Evolutionary conservation across 2,329 filamentous ascomycete genomes (phyloP), one percentile per base, ranked within the genome.

Genomic region (Penicillium sp.): DNA sequence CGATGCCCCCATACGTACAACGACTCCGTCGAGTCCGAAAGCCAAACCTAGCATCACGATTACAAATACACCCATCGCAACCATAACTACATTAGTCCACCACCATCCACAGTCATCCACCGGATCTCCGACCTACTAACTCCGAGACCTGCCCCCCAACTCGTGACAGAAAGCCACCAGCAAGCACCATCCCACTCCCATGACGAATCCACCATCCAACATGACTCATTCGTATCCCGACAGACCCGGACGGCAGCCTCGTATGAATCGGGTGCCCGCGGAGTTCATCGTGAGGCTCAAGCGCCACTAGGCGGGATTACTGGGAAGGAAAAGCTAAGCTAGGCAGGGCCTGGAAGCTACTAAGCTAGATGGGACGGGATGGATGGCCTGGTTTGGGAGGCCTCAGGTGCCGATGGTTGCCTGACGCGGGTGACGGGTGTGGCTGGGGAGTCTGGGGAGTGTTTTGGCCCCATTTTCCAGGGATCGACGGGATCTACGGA

Each of bases 181-280:
- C 44, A 26, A 50, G 13, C 4, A 33, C 28, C 19, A 13, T 47
- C 30, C 1, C 35, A 37, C 13, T 13, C 2, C 26, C 30, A 26
- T 35, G 49, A 51, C 28, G 28, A 51, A 51, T 22, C 49, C 28
- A 13, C n/a, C 35, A 40, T 54, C 17, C 17, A 49, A 17, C 24
- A n/a, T 49, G 45, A 49, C 45, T 49, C 45, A 49, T n/a, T 49
- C 45, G 45, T 49, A 30, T 49, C 45, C 26, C 26, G 56, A 38
- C n/a, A 42, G 17, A 30, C 22, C 59, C 54, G 55, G 59, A 28
- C 56, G 30, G 37, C 33, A 60, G 49, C 50, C 54, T 63, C 8
- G 55, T 53, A 24, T 40, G 47, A 53, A 17, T 51, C 37, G 58
- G 53, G 30, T 56, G 58, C 51, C 44, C 54, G 42, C 42, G 44